Base-by-base conservation (phyloP, 176 grass and related monocot genomes). In the Oryza meridionalis region DNA sequence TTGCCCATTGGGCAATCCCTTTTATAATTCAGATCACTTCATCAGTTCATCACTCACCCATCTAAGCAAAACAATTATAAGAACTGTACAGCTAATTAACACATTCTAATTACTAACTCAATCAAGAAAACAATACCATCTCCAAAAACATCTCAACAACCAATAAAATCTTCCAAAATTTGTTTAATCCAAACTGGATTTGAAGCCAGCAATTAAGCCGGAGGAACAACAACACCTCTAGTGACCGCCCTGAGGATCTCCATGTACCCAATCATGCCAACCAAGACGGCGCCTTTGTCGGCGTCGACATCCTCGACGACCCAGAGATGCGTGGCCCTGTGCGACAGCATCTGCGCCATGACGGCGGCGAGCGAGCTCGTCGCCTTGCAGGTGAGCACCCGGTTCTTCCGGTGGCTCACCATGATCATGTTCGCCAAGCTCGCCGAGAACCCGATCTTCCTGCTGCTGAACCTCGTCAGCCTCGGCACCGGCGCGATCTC, bases 331-430 rank as follows among this genome's bases (percentile, higher is more conserved):
- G 85, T 86, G 16, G 85, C 80, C 79, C 88, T 72, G 50, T 90
- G 83, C 61, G 91, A 85, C 44, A 93, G 75, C 88, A 88, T 86
- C 88, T 93, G 85, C 12, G 85, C 91, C 91, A 93, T 93, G 42
- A 93, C 85, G 0, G 91, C 91, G 1, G 91, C 91, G 13, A 93
- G 85, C 21, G 88, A 93, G 79, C 91, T 93, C 1, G 79, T 88
- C 9, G 72, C 21, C 70, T 79, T 88, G 75, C 91, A 93, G 25
- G 85, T 90, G 24, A 93, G 84, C 32, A 84, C 81, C n/a, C 38
- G 65, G 67, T 84, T 90, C 88, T 81, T 69, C 12, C 78, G 74
- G 31, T 82, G 77, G 65, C 86, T 88, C 70, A 86, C 77, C 59
- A 84, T 58, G 47, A 80, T 88, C 73, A 77, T 78, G 2, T n/a